A percentile compares a stretch with the other conserved stretches of the same genome.
Evolutionary conservation across 2,329 filamentous ascomycete species (phyloP).

Genomic region (Fusarium sp.): DNA sequence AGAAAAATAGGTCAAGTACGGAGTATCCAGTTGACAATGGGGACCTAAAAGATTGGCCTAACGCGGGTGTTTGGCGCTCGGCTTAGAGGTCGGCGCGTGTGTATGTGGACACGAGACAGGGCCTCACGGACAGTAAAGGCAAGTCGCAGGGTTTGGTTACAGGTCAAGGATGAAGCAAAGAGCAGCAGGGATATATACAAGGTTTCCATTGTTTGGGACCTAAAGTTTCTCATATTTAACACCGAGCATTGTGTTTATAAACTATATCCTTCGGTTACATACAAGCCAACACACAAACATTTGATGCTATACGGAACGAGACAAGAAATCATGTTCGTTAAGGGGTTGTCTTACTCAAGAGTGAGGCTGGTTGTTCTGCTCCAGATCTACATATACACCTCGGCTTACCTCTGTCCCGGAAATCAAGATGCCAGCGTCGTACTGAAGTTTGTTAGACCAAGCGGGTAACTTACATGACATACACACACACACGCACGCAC

Average conservation of each 20-base stretch:
- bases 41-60: constrained; percentile 31
- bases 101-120: constrained; percentile 36
- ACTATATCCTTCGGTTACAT: neutral
- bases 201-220: constrained; percentile 8
- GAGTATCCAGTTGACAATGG: constrained; percentile 8
- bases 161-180: constrained; percentile 34
- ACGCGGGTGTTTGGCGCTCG: constrained; percentile 37
- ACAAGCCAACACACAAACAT: neutral
- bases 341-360: neutral
- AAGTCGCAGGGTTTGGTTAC: constrained; percentile 34
- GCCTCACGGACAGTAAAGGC: constrained; percentile 10
- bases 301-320: neutral
- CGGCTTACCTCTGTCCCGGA: neutral
- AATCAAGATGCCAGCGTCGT: constrained; percentile 8
- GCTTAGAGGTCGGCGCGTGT: constrained; percentile 30
- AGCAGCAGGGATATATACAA: constrained; percentile 6
- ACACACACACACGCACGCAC: neutral
- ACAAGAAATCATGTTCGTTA: neutral
- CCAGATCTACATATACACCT: neutral
- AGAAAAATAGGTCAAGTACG: neutral
- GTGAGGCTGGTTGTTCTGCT: neutral
- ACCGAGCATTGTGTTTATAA: constrained; percentile 1
- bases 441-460: neutral
- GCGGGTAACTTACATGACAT: neutral
- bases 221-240: constrained; percentile 8